Conservation (phyloP, 768 basidiomycete species). For the Psilocybe cyanescens region DNA sequence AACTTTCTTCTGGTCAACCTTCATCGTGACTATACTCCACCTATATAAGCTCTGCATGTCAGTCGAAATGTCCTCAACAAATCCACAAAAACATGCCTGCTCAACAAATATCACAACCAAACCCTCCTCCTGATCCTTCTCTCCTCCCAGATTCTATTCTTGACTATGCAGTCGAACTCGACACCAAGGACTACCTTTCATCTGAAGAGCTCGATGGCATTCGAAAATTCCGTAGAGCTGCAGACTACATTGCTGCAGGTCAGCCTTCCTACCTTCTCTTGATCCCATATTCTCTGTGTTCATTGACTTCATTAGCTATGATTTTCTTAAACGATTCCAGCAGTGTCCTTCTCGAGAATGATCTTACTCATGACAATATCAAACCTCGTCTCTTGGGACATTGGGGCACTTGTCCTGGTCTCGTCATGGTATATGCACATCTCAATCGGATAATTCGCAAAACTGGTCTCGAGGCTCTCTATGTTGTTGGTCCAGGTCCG, state of each 20-base stretch:
- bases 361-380: constrained; percentile 68
- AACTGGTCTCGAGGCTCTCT: constrained; percentile 64
- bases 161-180: constrained; percentile 50
- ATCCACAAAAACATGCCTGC: constrained; percentile 51
- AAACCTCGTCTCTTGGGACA: constrained; percentile 83
- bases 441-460: constrained; percentile 66
- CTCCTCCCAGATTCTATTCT: constrained; percentile 62
- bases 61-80: constrained; percentile 10
- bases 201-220: constrained; percentile 54
- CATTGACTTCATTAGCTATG: constrained; percentile 55
- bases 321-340: constrained; percentile 78
- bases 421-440: constrained; percentile 74
- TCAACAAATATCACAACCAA: constrained; percentile 58
- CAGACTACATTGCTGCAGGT: constrained; percentile 75
- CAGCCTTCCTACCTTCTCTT: constrained; percentile 15
- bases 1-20: neutral
- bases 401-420: constrained; percentile 85
- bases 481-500: constrained; percentile 79
- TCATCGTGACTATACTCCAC: constrained; percentile 1
- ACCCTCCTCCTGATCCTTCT: constrained; percentile 74
- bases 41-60: constrained; percentile 13
- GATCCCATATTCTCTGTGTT: neutral
- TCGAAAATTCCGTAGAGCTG: constrained; percentile 59
- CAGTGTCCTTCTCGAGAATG: constrained; percentile 58
- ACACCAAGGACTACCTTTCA: constrained; percentile 50